A percentile compares a stretch with the other conserved stretches of the same genome.
phyloP scores from a whole-genome alignment of 2,329 filamentous ascomycete species.

The Ophiosphaerella korrae region DNA sequence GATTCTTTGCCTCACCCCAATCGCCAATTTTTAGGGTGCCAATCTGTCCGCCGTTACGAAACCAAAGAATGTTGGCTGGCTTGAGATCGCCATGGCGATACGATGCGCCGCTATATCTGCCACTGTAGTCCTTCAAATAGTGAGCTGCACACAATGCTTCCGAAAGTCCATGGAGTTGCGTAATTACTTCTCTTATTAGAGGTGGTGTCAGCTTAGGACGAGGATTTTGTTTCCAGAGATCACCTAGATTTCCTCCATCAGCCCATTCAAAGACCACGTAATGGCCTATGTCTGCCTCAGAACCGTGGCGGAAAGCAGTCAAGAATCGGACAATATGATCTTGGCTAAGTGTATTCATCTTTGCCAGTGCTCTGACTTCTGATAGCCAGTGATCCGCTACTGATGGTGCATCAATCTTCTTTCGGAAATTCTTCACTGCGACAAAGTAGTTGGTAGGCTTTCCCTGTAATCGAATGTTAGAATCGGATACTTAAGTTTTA shows the following conservation, averaged over 20 bases:
- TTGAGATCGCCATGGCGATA: conserved; percentile 45
- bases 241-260: conserved; percentile 22
- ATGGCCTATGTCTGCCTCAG: conserved; percentile 1
- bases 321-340: conserved; percentile 23
- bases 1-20: conserved; percentile 17
- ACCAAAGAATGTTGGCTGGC: conserved; percentile 47
- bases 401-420: neutral
- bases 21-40: conserved; percentile 24
- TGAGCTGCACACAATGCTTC: conserved; percentile 23
- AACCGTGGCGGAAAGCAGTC: conserved; percentile 15
- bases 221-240: conserved; percentile 17
- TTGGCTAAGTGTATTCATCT: conserved; percentile 20
- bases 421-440: conserved; percentile 18
- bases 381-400: conserved; percentile 11
- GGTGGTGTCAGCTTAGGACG: conserved; percentile 5
- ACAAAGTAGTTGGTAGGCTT: neutral
- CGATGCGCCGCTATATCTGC: conserved; percentile 1
- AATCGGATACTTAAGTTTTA: too few relatives aligned
- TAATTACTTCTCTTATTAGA: conserved; percentile 2
- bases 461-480: too few relatives aligned
- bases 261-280: conserved; percentile 32
- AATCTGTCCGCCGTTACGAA: neutral
- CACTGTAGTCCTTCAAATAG: neutral
- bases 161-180: conserved; percentile 21
- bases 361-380: conserved; percentile 15